phyloP scores from a whole-genome alignment of 106 monocot genomes.

The Apostasia shenzhenica region DNA sequence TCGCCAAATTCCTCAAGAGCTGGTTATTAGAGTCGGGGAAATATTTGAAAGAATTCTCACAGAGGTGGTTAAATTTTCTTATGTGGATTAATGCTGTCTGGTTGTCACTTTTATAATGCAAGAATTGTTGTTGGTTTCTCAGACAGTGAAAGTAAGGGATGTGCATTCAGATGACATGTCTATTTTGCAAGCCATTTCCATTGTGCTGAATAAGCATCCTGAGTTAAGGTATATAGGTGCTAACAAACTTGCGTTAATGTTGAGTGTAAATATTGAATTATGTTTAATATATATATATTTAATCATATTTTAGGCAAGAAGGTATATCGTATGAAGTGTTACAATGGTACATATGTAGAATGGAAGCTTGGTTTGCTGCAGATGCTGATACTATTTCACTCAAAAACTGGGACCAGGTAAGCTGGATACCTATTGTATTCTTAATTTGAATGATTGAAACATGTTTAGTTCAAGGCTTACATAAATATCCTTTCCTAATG shows the following conservation, averaged over 20 bases:
- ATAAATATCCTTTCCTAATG: not conserved
- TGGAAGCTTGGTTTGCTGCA: slow-evolving; percentile 99
- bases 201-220: slow-evolving; percentile 77
- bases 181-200: slow-evolving; percentile 73
- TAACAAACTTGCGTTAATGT: not conserved
- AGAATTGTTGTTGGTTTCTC: slow-evolving; percentile 11
- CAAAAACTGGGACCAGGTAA: slow-evolving; percentile 93
- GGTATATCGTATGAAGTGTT: slow-evolving; percentile 79
- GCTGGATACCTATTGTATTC: not conserved
- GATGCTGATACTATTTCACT: slow-evolving; percentile 82
- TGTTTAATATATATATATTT: slow-evolving; percentile 3
- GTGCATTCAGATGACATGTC: slow-evolving; percentile 77
- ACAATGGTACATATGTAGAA: slow-evolving; percentile 95
- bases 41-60: slow-evolving; percentile 80
- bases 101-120: not conserved
- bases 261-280: slow-evolving; percentile 1
- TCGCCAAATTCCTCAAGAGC: slow-evolving; percentile 57
- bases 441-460: too few relatives aligned
- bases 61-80: slow-evolving; percentile 33
- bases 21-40: slow-evolving; percentile 80
- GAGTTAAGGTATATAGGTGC: slow-evolving; percentile 44
- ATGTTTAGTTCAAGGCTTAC: not conserved
- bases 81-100: not conserved
- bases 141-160: slow-evolving; percentile 78
- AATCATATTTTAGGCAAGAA: slow-evolving; percentile 41